Base-by-base conservation (phyloP, 1,284 basidiomycete genomes). In the Neonothopanus nambi region DNA sequence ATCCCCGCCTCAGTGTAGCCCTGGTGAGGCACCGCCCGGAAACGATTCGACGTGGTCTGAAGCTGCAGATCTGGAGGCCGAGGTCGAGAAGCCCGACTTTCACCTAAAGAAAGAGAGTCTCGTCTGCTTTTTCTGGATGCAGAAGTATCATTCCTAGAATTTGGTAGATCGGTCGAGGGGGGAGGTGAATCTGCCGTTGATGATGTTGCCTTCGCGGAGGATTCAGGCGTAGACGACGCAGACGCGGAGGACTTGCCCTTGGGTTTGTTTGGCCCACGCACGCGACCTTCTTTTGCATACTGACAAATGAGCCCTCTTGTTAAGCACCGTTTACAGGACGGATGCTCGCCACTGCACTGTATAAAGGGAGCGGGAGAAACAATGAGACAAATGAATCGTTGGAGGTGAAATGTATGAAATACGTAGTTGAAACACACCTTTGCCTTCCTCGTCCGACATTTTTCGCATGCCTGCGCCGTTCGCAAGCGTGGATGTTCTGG, bases 391-490 rank as follows among this genome's bases (percentile, higher is more conserved):
- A 30, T 37, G 24, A 39, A 17, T 12, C 15, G n/a, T 37, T n/a
- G 26, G 9, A 33, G 17, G 3, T n/a, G 9, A 9, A 36, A 12
- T 13, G 18, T 21, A 42, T 11, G 28, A 5, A 28, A 45, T 5
- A 46, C 17, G 15, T 40, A 21, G 9, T 24, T 17, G 3, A 33
- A 56, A 55, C 20, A 61, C 61, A 85, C 84, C 72, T 85, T 86
- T 42, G 82, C 82, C 65, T 85, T 86, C 44, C 84, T 69, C 4
- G 75, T 75, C 9, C 83, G 71, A 63, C 84, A 85, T 60, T 83
- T 82, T 58, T 84, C 79, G 64, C 83, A 85, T 7, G 82, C 82
- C 60, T 84, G 82, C 1, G 78, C 76, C 0, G 82, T 86, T 42
- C 82, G 72, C 36, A 85, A 65, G 2, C 84, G 76, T 1, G 80